A percentile compares a stretch with the other conserved stretches of the same genome.
Conservation (phyloP, 202 grass and related monocot genomes). For the Musa balbisiana region DNA sequence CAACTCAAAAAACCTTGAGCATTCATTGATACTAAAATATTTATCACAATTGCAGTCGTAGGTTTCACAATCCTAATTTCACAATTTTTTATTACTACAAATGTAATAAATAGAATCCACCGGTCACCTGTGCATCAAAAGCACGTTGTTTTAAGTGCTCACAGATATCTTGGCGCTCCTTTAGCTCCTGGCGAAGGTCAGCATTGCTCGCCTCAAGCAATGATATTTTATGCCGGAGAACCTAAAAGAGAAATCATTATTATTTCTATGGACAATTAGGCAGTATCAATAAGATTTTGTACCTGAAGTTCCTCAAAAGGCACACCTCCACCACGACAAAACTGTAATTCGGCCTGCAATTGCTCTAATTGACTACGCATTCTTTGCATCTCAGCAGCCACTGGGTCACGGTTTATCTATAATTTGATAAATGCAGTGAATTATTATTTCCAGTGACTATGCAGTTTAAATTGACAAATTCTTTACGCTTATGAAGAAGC, state of each 20-base stretch:
- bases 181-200: conserved; percentile 62
- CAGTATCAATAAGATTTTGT: conserved; percentile 7
- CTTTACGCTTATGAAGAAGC: neutral
- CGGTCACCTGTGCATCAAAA: conserved; percentile 56
- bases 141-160: conserved; percentile 53
- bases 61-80: no score
- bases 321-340: conserved; percentile 59
- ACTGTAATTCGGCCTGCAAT: conserved; percentile 65
- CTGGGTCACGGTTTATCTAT: conserved; percentile 85
- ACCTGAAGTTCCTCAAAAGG: conserved; percentile 93
- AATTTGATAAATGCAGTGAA: neutral
- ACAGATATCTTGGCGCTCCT: conserved; percentile 46
- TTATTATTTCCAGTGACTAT: neutral
- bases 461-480: neutral
- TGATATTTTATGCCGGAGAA: conserved; percentile 70
- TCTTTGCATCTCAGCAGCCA: conserved; percentile 82
- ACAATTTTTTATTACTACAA: neutral
- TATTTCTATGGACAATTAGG: neutral
- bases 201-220: conserved; percentile 72
- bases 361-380: conserved; percentile 75
- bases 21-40: no score
- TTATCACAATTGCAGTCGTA: no score
- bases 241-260: conserved; percentile 34
- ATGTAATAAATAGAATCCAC: neutral
- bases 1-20: no score